Evolutionary conservation across 2,329 filamentous ascomycete genomes (phyloP).

Genomic region (Fusarium sp.): DNA sequence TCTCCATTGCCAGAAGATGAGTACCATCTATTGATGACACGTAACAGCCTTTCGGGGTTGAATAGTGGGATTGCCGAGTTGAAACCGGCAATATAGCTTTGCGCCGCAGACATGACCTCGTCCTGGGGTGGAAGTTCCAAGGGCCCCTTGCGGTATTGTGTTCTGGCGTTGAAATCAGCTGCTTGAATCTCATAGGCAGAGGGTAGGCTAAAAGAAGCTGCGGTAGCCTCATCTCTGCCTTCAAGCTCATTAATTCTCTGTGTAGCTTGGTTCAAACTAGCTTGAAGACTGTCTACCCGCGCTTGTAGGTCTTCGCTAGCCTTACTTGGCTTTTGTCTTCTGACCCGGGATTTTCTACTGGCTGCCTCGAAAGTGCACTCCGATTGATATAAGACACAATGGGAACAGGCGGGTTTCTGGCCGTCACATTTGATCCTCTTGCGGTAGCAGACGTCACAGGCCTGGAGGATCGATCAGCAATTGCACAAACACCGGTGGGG

Average conservation of each 20-base stretch:
- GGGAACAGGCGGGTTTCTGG: conserved; percentile 17
- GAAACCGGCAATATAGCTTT: conserved; percentile 8
- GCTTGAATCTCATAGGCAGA: fast-evolving
- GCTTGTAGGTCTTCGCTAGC: not conserved
- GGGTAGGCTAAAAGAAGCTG: not conserved
- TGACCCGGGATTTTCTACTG: not conserved
- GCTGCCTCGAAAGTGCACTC: conserved; percentile 13
- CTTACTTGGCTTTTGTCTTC: not conserved
- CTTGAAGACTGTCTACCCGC: not conserved
- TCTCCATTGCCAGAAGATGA: not conserved
- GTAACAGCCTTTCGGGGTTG: not conserved
- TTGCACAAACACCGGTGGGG: not conserved
- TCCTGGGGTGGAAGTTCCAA: not conserved
- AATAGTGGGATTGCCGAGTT: conserved; percentile 28
- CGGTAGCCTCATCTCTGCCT: not conserved
- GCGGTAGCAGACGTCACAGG: conserved; percentile 33
- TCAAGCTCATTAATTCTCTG: conserved; percentile 4
- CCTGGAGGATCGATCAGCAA: not conserved
- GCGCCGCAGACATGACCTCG: not conserved
- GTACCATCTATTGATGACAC: conserved; percentile 11
- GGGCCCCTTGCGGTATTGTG: fast-evolving
- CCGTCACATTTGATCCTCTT: conserved; percentile 34
- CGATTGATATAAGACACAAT: conserved; percentile 9
- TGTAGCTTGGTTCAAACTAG: not conserved
- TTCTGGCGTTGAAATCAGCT: not conserved